Evolutionary conservation across 2,329 filamentous ascomycete genomes (phyloP).

Genomic region (Aspergillus tamarii): DNA sequence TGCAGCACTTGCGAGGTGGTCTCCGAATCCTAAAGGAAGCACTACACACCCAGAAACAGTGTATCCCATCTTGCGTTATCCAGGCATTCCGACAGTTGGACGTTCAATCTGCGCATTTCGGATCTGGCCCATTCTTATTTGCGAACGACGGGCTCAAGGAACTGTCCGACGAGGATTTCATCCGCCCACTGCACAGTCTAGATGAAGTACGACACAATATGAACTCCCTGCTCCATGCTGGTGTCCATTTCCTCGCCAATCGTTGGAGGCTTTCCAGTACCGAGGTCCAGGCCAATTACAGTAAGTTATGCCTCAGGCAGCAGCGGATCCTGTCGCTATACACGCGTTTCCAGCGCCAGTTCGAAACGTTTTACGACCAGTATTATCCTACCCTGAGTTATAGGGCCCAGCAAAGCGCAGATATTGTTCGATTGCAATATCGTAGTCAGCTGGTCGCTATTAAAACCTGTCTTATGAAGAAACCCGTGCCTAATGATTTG

Average conservation of each 20-base stretch:
- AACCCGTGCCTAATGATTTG: neutral
- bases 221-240: neutral
- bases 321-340: slow-evolving; percentile 3
- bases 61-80: neutral
- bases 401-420: slow-evolving; percentile 1
- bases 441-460: slow-evolving; percentile 6
- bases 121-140: neutral
- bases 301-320: neutral
- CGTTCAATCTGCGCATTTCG: neutral
- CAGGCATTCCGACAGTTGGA: neutral
- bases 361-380: slow-evolving; percentile 1
- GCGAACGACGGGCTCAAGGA: neutral
- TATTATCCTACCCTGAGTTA: neutral
- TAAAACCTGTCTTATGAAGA: slow-evolving; percentile 5
- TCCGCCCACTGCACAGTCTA: neutral
- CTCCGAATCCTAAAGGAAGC: neutral
- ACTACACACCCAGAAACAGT: neutral
- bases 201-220: neutral
- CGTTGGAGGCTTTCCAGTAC: neutral
- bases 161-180: neutral
- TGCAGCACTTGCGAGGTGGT: neutral
- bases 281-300: neutral
- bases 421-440: slow-evolving; percentile 4
- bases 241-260: slow-evolving; percentile 1
- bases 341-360: neutral